These are phyloP conservation scores for Wickerhamomyces sp. DNA, from an alignment of 1,139 yeast genomes.

Conservation along the genomic window DNA sequence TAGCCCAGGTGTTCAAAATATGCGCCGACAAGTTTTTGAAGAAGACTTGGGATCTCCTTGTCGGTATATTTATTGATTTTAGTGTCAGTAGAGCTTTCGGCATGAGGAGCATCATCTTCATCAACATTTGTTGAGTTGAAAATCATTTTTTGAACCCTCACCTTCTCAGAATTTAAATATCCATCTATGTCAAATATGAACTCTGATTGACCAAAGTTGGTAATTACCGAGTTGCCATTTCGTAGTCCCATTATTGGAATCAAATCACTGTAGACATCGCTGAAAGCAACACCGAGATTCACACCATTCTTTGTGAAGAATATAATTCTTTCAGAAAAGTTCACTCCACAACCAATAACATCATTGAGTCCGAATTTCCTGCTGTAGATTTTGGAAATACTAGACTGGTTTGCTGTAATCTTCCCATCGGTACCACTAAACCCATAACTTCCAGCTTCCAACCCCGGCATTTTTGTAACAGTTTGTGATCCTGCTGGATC, in stretches of 20 bases:
- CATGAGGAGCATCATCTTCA: slow-evolving; percentile 6
- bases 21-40: slow-evolving; percentile 57
- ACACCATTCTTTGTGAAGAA: slow-evolving; percentile 86
- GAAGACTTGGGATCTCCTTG: slow-evolving; percentile 34
- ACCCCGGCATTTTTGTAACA: slow-evolving; percentile 31
- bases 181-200: slow-evolving; percentile 70
- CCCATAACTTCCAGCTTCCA: slow-evolving; percentile 48
- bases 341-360: slow-evolving; percentile 79
- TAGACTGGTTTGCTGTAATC: slow-evolving; percentile 35
- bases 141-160: slow-evolving; percentile 23
- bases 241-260: slow-evolving; percentile 49
- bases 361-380: slow-evolving; percentile 53
- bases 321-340: slow-evolving; percentile 56
- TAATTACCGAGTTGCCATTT: slow-evolving; percentile 43
- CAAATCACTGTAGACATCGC: slow-evolving; percentile 33
- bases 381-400: slow-evolving; percentile 32
- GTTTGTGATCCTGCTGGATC: slow-evolving; percentile 7
- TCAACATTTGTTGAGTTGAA: slow-evolving; percentile 17
- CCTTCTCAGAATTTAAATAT: slow-evolving; percentile 48
- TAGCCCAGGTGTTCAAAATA: slow-evolving; percentile 75
- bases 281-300: slow-evolving; percentile 47
- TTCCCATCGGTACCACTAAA: slow-evolving; percentile 56
- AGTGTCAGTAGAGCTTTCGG: background rate
- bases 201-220: slow-evolving; percentile 68
- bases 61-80: slow-evolving; percentile 20